Base-by-base conservation (phyloP, 495 filamentous ascomycete genomes). In the Aspergillus sclerotiicarbonarius region DNA sequence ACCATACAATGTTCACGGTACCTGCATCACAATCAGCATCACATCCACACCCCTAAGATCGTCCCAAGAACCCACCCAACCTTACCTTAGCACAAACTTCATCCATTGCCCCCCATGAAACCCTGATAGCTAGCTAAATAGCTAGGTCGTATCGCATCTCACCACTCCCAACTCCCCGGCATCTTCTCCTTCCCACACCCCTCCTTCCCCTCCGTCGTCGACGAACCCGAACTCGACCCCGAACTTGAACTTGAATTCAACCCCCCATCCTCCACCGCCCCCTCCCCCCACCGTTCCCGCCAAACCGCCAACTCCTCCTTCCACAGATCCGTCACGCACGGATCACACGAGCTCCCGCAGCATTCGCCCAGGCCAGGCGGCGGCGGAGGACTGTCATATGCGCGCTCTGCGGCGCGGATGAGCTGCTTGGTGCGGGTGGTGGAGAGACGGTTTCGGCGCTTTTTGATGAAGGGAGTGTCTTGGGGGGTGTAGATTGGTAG, bases 311-410 rank as follows among this genome's bases (percentile, higher is more conserved):
- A 57, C 61, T 76, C 74, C 62, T 76, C 68, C 51, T 59, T 62
- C 74, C 74, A 76, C 10, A 76, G 43, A 64, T 73, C 70, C 57
- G 62, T 74, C 35, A 76, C 74, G 51, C 74, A 76, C 6, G 74
- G 74, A 60, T 76, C 74, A 54, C 74, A 76, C 55, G 74, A 72
- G 35, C 74, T 76, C 19, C 74, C 74, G 61, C 74, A 76, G 37
- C 74, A 76, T 29, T 67, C 61, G 4, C 74, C 74, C 25, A 72
- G 61, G 20, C 62, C 74, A 10, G 72, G 72, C 20, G 64, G 69
- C 4, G 74, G 74, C 7, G 73, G 74, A 4, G 74, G 72, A 57
- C 75, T 69, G 57, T 76, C 56, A 46, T 68, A 51, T 0, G 37
- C 64, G 15, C 74, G 67, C 15, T 67, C 64, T 12, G 68, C 74